Evolutionary conservation across 768 basidiomycete species (phyloP).

Genomic region (Tricholoma matsutake): DNA sequence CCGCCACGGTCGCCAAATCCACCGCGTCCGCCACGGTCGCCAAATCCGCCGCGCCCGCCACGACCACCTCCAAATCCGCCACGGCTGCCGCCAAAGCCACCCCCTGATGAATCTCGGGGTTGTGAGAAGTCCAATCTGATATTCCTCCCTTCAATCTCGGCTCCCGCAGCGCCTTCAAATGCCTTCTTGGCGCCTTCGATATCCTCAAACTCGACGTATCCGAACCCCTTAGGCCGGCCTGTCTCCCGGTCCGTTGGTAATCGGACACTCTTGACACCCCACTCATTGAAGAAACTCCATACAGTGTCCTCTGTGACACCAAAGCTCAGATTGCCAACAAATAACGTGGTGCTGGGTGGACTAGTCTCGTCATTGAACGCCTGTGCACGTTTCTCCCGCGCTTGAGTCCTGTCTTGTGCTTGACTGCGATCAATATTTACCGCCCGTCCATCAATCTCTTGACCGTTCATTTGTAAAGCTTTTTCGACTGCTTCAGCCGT

Average conservation of each 20-base stretch:
- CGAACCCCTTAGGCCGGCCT: conserved; percentile 91
- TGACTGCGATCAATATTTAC: conserved; percentile 82
- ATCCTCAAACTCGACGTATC: conserved; percentile 91
- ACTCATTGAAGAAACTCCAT: conserved; percentile 89
- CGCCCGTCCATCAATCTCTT: conserved; percentile 89
- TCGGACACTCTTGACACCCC: conserved; percentile 84
- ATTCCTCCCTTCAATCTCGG: conserved; percentile 76
- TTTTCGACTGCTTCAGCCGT: conserved; percentile 71
- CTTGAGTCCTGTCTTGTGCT: conserved; percentile 52
- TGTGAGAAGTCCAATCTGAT: conserved; percentile 86
- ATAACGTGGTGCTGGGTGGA: conserved; percentile 73
- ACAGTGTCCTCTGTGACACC: conserved; percentile 75
- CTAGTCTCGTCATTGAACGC: conserved; percentile 69
- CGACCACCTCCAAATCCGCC: conserved; percentile 40
- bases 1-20: conserved; percentile 19
- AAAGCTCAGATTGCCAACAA: conserved; percentile 90
- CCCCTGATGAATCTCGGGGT: conserved; percentile 62
- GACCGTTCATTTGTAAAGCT: conserved; percentile 77
- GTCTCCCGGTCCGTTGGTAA: conserved; percentile 92
- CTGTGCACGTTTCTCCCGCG: conserved; percentile 67
- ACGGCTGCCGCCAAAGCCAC: conserved; percentile 29
- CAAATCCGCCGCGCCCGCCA: conserved; percentile 39
- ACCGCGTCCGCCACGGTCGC: conserved; percentile 24
- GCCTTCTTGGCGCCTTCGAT: conserved; percentile 80
- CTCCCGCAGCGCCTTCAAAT: conserved; percentile 60